Evolutionary conservation across 129 eudicot species (phyloP), one percentile per base, ranked within the genome.

Genomic region (Glebionis coronaria): DNA sequence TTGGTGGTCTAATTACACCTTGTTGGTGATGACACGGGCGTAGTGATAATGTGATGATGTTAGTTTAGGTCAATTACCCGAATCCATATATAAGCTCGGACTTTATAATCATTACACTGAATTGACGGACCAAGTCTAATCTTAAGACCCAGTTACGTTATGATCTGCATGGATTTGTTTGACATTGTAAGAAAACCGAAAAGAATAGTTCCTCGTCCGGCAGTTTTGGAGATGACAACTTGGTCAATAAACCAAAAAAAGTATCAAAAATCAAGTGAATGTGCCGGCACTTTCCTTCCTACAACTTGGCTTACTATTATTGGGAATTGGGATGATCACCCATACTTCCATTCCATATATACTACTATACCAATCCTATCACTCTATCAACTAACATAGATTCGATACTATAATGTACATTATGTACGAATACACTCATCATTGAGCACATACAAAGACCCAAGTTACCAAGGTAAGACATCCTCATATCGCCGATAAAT

Each of bases 251-350:
- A 52, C 56, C 68, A 38, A 53, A 74, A 70, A 74, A 67, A 68
- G 57, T 42, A 73, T 12, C 69, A 67, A 58, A 67, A 58, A 27
- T 74, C 67, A 66, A 74, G 38, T 75, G 44, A 44, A 27, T 49
- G 59, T 56, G 81, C 82, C 81, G 79, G 81, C 82, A 75, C 35
- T 55, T 55, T 67, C 50, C 73, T 70, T 46, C 69, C 68, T 64
- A 52, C 70, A 27, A 71, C 79, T 67, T 67, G 29, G 62, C 63
- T 28, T 61, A 16, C 9, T 45, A 12, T 67, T 19, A 4, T 58
- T 47, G 42, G 42, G 42, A 35, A 72, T 45, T 46, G 58, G 46
- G 77, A 63, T 63, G 52, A 40, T 44, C 28, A 35, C 68, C 72
- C 72, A 68, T 68, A 68, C 63, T 19, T 15, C 14, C 38, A 23